phyloP scores from a whole-genome alignment of 805 yeast species.

The Candida germanica region DNA sequence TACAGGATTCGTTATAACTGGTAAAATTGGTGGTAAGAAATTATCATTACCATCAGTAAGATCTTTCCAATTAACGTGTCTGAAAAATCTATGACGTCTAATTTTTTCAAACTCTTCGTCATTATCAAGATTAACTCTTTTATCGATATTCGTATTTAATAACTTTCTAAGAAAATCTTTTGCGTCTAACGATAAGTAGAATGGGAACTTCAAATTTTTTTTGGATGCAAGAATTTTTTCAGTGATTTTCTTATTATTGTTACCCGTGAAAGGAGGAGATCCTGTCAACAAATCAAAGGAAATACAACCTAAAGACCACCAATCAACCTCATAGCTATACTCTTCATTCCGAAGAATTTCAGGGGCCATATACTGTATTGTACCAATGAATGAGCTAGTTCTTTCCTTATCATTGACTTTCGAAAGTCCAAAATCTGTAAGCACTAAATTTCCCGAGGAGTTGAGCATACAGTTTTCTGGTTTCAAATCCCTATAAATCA shows the following conservation, averaged over 20 bases:
- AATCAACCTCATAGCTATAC: constrained; percentile 42
- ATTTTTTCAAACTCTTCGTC: constrained; percentile 29
- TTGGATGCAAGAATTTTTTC: constrained; percentile 35
- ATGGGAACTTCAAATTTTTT: constrained; percentile 37
- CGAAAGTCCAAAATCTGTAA: constrained; percentile 44
- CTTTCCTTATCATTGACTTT: constrained; percentile 27
- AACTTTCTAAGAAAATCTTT: constrained; percentile 39
- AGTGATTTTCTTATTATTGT: constrained; percentile 35
- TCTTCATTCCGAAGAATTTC: constrained; percentile 41
- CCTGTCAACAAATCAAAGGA: constrained; percentile 43
- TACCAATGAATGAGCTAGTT: constrained; percentile 38
- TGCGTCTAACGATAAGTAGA: constrained; percentile 40
- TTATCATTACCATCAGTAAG: constrained; percentile 20
- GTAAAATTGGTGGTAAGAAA: constrained; percentile 39
- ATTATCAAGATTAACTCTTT: constrained; percentile 35
- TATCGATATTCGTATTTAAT: constrained; percentile 33
- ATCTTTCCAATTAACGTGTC: constrained; percentile 36
- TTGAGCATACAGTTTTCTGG: constrained; percentile 47
- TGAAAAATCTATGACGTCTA: constrained; percentile 37
- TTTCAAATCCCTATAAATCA: constrained; percentile 42
- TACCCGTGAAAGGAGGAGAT: constrained; percentile 45
- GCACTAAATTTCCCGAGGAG: constrained; percentile 37
- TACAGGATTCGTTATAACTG: constrained; percentile 42
- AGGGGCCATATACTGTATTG: constrained; percentile 48
- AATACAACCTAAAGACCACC: constrained; percentile 49